phyloP scores from a whole-genome alignment of 805 yeast species.

The Nakazawaea ambrosiae region DNA sequence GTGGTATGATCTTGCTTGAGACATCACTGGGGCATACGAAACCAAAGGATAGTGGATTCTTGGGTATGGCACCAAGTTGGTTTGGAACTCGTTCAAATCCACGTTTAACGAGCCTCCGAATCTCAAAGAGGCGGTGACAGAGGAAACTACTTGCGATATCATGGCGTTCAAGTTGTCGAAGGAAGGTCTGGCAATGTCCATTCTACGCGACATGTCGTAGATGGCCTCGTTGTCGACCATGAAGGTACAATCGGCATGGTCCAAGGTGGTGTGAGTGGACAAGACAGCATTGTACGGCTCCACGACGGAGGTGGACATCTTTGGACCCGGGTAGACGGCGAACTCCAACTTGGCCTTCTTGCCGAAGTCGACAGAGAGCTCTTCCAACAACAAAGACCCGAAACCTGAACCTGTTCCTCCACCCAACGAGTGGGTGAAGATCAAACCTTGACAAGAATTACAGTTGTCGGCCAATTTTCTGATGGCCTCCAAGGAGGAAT shows the following conservation, averaged over 20 bases:
- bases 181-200: constrained; percentile 80
- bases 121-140: constrained; percentile 88
- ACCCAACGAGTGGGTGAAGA: constrained; percentile 89
- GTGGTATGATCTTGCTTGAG: constrained; percentile 77
- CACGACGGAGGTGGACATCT: constrained; percentile 84
- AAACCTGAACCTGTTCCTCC: constrained; percentile 97
- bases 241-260: constrained; percentile 92
- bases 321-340: constrained; percentile 93
- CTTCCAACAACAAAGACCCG: constrained; percentile 82
- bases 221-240: constrained; percentile 96
- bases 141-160: constrained; percentile 89
- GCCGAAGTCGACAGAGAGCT: constrained; percentile 76
- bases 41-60: constrained; percentile 95
- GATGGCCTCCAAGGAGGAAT: constrained; percentile 80
- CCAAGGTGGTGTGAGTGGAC: constrained; percentile 87
- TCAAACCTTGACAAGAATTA: constrained; percentile 88
- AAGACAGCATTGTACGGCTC: constrained; percentile 92
- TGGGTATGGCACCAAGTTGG: constrained; percentile 92
- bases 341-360: constrained; percentile 89
- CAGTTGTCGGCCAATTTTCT: constrained; percentile 88
- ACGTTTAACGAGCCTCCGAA: constrained; percentile 90
- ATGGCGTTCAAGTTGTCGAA: constrained; percentile 73
- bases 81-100: constrained; percentile 90
- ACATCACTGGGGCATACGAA: constrained; percentile 84
- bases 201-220: constrained; percentile 87